Conservation (phyloP, 495 filamentous ascomycete genomes). For the Penicillium daleae region DNA sequence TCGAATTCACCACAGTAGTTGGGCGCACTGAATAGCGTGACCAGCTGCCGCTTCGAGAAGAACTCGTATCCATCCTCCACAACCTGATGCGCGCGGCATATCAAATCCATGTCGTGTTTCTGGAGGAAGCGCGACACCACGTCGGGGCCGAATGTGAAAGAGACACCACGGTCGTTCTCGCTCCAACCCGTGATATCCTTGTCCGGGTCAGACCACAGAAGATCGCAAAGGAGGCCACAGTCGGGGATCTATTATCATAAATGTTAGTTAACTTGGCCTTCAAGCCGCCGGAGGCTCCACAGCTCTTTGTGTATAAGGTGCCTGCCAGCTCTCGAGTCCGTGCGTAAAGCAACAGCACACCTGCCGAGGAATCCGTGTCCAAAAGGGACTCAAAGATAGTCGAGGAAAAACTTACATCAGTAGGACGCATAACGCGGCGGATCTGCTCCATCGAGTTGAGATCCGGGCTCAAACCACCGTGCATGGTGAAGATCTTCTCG, state of each 20-base stretch:
- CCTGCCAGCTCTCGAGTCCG: conserved; percentile 15
- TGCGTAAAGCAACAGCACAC: neutral
- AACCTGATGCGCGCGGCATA: conserved; percentile 98
- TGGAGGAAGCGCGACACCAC: conserved; percentile 98
- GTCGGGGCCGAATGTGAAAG: conserved; percentile 99
- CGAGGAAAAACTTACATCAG: conserved; percentile 75
- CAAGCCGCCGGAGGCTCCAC: conserved; percentile 41
- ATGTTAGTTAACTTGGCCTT: conserved; percentile 56
- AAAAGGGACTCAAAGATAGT: neutral
- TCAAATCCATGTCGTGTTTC: conserved; percentile 99
- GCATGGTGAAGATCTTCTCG: conserved; percentile 99
- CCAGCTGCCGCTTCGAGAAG: conserved; percentile 97
- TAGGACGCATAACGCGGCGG: conserved; percentile 96
- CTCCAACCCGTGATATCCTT: conserved; percentile 99
- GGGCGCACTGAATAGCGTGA: conserved; percentile 96
- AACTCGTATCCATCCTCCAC: conserved; percentile 99
- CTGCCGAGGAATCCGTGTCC: neutral
- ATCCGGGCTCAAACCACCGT: conserved; percentile 95
- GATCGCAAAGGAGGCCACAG: conserved; percentile 95
- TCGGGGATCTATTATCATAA: conserved; percentile 85
- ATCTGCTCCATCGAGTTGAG: conserved; percentile 99
- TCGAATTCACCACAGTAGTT: conserved; percentile 99
- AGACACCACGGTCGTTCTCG: conserved; percentile 98
- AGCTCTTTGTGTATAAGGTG: conserved; percentile 22
- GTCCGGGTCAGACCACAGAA: conserved; percentile 98